Conservation (phyloP, 306 rosid species). For the Trifolium fragiferum region DNA sequence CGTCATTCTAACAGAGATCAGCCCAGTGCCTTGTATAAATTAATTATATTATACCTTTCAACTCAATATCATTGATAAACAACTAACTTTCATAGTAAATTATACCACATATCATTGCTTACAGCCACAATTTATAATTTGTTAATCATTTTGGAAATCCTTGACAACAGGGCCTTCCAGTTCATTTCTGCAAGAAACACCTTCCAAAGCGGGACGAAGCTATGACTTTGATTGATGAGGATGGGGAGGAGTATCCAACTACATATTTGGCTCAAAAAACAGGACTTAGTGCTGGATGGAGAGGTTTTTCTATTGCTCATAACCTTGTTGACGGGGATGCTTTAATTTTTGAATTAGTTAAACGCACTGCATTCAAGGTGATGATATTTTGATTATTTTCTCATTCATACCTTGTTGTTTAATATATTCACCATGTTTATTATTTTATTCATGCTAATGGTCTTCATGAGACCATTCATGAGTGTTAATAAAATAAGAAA, state of each 20-base stretch:
- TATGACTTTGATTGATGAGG: constrained; percentile 66
- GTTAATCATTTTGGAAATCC: constrained; percentile 28
- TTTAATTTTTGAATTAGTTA: constrained; percentile 66
- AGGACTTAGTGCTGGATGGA: constrained; percentile 88
- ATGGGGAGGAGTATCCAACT: constrained; percentile 56
- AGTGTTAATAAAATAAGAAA: constrained; percentile 3
- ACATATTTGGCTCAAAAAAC: constrained; percentile 59
- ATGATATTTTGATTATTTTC: constrained; percentile 35
- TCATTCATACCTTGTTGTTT: constrained; percentile 15
- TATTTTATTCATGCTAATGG: constrained; percentile 7
- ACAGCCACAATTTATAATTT: background rate
- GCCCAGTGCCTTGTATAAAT: background rate
- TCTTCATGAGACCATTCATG: constrained; percentile 1
- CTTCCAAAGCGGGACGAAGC: constrained; percentile 56
- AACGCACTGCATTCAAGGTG: constrained; percentile 74
- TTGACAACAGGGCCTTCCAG: constrained; percentile 68
- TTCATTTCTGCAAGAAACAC: constrained; percentile 54
- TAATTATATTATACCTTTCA: background rate
- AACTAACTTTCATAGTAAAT: background rate
- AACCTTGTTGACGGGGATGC: constrained; percentile 82
- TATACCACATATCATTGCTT: background rate
- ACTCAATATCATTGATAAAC: background rate
- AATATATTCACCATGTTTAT: constrained; percentile 20
- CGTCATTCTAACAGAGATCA: background rate
- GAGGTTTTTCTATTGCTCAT: constrained; percentile 82